Evolutionary conservation across 257 asterid species (phyloP), one percentile per base, ranked within the genome.

Genomic region (Avicennia marina): DNA sequence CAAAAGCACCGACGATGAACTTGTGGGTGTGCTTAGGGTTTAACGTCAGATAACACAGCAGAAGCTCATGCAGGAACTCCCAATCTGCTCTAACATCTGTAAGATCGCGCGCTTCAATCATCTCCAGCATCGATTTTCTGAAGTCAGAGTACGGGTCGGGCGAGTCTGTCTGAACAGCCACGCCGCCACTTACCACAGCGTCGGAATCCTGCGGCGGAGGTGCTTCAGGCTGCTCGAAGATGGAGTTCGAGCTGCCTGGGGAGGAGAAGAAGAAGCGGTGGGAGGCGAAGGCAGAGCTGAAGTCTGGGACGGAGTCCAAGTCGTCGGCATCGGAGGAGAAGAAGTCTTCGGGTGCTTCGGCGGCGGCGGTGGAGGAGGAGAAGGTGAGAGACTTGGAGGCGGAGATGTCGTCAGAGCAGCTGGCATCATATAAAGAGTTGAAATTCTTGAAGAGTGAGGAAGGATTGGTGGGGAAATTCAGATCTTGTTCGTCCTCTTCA

Each of bases 171-270:
- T 70, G 78, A 11, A 89, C 67, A 0, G 95, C 95, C 0, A 85
- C 78, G 18, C 95, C 80, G 39, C 83, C 94, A 8, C 43, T 40
- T 2, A 85, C 75, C 20, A 59, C 67, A 6, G 45, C 40, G 20
- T 39, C 32, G 3, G 50, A 4, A 0, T 42, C 61, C 54, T 10
- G 19, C 47, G 4, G 44, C 44, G 55, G 60, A 15, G 33, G 61
- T 2, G 57, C 72, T 1, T 15, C 57, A 32, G 54, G 64, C 36
- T 66, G 73, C 32, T 79, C 84, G 38, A 77, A 11, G 52, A 89
- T 89, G 66, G 95, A 85, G 64, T 83, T 89, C 7, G 97, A 81
- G 65, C 49, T 65, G 6, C 97, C 97, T 0, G 97, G 97, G 21
- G 91, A 74, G 47, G 95, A 66, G 66, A 83, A 73, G 74, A 89